Evolutionary conservation across 2,329 filamentous ascomycete genomes (phyloP), one percentile per base, ranked within the genome.

Genomic region (Samsoniella hepiali): DNA sequence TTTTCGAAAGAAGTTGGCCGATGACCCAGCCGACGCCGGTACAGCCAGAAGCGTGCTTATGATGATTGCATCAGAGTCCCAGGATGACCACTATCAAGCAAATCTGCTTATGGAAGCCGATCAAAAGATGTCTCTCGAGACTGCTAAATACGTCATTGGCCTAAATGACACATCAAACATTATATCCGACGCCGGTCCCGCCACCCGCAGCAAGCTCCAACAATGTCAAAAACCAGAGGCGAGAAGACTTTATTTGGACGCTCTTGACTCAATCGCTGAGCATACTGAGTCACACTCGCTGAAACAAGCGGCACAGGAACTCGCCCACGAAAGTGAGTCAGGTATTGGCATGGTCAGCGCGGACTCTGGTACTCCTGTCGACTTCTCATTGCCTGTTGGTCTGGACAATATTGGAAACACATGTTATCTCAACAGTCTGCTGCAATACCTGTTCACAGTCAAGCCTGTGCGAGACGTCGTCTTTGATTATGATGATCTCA

Each of bases 381-480:
- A 79, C 62, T 70, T 77, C 54, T 80, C 84, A 36, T 87, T 91
- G 74, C 95, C 95, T 0, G 91, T 96, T 29, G 95, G 95, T 0
- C 82, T 98, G 6, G 85, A 88, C 67, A 99, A 98, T 69, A 96
- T 98, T 63, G 93, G 95, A 64, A 99, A 99, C 71, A 99, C 96
- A 0, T 99, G 95, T 74, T 99, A 99, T 71, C 82, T 99, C 62
- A 99, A 99, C 79, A 98, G 94, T 76, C 84, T 99, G 56, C 81
- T 99, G 10, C 95, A 99, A 70, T 98, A 96, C 72, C 90, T 97
- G 68, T 97, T 96, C 73, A 96, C 93, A 0, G 86, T 98, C 62
- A 89, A 88, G 65, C 88, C 91, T 2, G 81, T 98, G 36, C 86
- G 94, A 57, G 84, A 95, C 5, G 84, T 97, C 67, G 88, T 97